phyloP scores from a whole-genome alignment of 1,284 basidiomycete species.

The Cryptococcus sp. region DNA sequence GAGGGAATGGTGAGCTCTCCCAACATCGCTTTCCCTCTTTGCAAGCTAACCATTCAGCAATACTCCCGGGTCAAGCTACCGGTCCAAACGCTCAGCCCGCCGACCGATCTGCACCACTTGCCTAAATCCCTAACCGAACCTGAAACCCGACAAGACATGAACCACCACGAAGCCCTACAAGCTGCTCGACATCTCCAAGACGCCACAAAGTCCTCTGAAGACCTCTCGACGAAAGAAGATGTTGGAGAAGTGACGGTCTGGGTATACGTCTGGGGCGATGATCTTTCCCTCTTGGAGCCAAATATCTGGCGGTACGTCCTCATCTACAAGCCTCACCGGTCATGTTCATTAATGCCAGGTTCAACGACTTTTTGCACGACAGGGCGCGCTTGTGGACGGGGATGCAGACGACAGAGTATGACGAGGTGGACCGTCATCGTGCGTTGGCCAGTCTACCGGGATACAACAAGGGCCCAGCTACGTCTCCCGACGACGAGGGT shows the following conservation, averaged over 20 bases:
- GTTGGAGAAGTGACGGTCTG: slow-evolving; percentile 46
- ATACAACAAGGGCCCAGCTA: not conserved
- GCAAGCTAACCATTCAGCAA: slow-evolving; percentile 53
- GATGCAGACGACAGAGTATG: slow-evolving; percentile 27
- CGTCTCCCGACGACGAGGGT: not conserved
- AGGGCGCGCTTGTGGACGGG: slow-evolving; percentile 34
- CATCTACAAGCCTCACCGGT: not conserved
- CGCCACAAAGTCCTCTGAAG: not conserved
- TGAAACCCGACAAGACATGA: slow-evolving; percentile 16
- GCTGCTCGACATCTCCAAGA: slow-evolving; percentile 1
- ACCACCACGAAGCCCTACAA: slow-evolving; percentile 10
- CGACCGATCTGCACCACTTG: slow-evolving; percentile 21
- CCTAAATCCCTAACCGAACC: slow-evolving; percentile 43
- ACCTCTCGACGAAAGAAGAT: slow-evolving; percentile 2
- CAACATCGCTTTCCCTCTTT: not conserved
- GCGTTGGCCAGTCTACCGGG: slow-evolving; percentile 4
- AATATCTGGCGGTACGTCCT: slow-evolving; percentile 66
- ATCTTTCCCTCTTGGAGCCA: slow-evolving; percentile 51
- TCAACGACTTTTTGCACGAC: slow-evolving; percentile 31
- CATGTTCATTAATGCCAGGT: slow-evolving; percentile 14
- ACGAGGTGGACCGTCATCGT: slow-evolving; percentile 29
- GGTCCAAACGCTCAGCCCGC: slow-evolving; percentile 53
- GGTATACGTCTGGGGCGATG: slow-evolving; percentile 65
- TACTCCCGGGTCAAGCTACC: slow-evolving; percentile 57
- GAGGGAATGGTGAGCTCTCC: slow-evolving; percentile 73